Evolutionary conservation across 805 yeast species (phyloP).

Genomic region (Helenozyma baotianmanensis): DNA sequence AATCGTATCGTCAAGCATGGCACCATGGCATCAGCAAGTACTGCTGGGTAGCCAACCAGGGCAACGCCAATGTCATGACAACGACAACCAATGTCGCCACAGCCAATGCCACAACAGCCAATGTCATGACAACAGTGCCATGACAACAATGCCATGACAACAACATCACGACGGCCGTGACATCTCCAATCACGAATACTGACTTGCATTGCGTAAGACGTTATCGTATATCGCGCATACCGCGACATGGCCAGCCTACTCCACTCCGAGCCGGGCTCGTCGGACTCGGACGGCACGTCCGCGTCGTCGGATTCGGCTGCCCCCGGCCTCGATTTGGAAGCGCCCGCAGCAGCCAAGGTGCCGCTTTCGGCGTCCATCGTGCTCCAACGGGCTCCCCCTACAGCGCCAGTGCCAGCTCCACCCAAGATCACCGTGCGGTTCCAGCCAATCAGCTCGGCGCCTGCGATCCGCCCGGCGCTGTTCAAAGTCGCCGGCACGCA

Average conservation of each 20-base stretch:
- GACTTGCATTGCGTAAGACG: no score
- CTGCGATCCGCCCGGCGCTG: constrained; percentile 44
- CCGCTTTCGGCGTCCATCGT: constrained; percentile 8
- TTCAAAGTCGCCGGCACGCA: constrained; percentile 47
- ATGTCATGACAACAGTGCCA: no score
- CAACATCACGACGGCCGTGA: no score
- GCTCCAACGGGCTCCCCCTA: neutral
- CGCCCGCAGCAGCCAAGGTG: constrained; percentile 5
- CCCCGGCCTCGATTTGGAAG: constrained; percentile 1
- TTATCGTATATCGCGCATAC: no score
- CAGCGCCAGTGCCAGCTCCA: neutral
- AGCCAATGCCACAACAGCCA: no score
- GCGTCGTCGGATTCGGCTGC: constrained; percentile 2
- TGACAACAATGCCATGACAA: no score
- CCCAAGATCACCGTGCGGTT: constrained; percentile 47
- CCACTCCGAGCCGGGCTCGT: constrained; percentile 8
- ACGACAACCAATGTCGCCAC: no score
- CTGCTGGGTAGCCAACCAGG: no score
- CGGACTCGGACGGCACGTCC: constrained; percentile 5
- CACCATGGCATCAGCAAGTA: no score
- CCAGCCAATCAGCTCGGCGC: constrained; percentile 57
- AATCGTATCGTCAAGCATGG: no score
- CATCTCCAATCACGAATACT: no score
- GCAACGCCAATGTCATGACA: no score
- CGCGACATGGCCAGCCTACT: constrained; percentile 8